A percentile compares a stretch with the other conserved stretches of the same genome.
phyloP scores from a whole-genome alignment of 1,284 basidiomycete genomes.

The Heterobasidion occidentale region DNA sequence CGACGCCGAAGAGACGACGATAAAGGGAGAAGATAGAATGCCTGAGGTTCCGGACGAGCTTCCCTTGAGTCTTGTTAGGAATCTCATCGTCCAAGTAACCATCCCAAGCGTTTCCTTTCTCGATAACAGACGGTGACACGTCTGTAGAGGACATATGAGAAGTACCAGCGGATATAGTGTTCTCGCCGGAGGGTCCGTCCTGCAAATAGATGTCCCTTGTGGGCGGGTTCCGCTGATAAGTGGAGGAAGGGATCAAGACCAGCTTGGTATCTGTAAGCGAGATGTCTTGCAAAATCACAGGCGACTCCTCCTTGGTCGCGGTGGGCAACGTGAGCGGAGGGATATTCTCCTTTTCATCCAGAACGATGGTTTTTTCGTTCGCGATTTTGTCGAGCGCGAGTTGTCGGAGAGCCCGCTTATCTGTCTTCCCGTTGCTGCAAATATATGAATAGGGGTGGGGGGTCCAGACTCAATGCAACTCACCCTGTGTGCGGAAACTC shows the following conservation, averaged over 20 bases:
- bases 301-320: slow-evolving; percentile 12
- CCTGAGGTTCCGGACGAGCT: slow-evolving; percentile 40
- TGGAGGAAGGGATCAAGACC: background rate
- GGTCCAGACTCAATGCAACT: background rate
- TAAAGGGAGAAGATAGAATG: slow-evolving; percentile 49
- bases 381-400: slow-evolving; percentile 26
- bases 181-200: background rate
- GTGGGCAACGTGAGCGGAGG: slow-evolving; percentile 1
- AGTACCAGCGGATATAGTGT: background rate
- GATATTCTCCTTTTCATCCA: slow-evolving; percentile 12
- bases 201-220: background rate
- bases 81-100: slow-evolving; percentile 43
- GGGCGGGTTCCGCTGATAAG: background rate
- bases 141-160: background rate
- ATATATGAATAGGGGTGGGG: background rate
- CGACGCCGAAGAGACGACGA: slow-evolving; percentile 47
- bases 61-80: slow-evolving; percentile 42
- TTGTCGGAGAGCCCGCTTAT: slow-evolving; percentile 40
- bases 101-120: slow-evolving; percentile 32
- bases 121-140: slow-evolving; percentile 12
- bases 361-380: slow-evolving; percentile 6
- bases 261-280: background rate
- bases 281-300: no score
- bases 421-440: slow-evolving; percentile 42
- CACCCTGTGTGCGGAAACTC: slow-evolving; percentile 44